Evolutionary conservation across 2,329 filamentous ascomycete species (phyloP), one percentile per base, ranked within the genome.

Genomic region (Sclerotinia trifoliorum): DNA sequence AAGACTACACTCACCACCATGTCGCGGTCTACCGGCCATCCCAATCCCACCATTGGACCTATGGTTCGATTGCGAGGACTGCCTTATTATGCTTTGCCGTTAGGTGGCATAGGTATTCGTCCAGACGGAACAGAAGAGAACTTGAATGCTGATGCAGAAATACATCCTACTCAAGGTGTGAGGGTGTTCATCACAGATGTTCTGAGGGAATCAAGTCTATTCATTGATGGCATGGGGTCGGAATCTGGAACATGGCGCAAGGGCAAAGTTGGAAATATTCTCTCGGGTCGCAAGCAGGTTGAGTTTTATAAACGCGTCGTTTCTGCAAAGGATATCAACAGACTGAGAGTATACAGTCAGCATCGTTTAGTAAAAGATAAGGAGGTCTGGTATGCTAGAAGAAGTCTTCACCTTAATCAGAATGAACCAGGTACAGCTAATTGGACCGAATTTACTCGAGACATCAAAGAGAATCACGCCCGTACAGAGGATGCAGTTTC

Each of bases 311-410:
- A 86, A 73, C 82, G 83, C 67, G 80, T 80, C 19, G 78, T 90
- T 29, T 72, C 80, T 10, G 78, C 79, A 1, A 76, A 78, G 48
- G 81, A 82, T 44, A 78, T 87, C 7, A 78, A 79, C 62, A 74
- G 74, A 49, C 73, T 82, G 29, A 35, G 5, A 32, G 51, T 79
- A 79, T 42, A 70, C 72, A 21, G 73, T 74, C 71, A 73, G 68
- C 60, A 15, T 15, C 15, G 5, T 74, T 77, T 48, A 74, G 76
- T 69, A 77, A 78, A 69, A 75, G 77, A 64, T 42, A 70, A 74
- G 44, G 88, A 90, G 78, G 83, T 81, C 24, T 93, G 90, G 90
- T 84, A 84, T 65, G 85, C 85, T 52, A 83, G 90, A 67, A 83
- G 83, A 56, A 90, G 87, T 75, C 78, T 85, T 54, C 90, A 93